These are phyloP conservation scores for Hericium coralloides DNA, from an alignment of 768 basidiomycete species.

Conservation along the genomic window DNA sequence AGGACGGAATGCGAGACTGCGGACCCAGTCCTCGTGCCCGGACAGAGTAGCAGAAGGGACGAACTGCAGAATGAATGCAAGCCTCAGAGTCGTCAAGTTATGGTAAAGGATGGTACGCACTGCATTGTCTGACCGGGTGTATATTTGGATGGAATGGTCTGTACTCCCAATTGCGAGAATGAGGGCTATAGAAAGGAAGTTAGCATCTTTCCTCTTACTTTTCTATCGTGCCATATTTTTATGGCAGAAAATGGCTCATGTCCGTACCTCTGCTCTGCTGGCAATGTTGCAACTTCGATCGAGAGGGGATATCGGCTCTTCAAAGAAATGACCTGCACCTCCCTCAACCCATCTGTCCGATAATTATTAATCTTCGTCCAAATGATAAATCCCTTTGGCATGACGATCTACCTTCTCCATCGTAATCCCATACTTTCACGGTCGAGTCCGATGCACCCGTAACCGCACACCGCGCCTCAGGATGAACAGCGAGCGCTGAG, in stretches of 20 bases:
- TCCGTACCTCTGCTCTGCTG: background rate
- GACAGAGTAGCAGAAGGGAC: conserved; percentile 47
- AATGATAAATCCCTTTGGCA: background rate
- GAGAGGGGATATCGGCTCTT: background rate
- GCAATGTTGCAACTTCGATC: background rate
- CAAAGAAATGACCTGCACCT: background rate
- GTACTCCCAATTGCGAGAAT: conserved; percentile 84
- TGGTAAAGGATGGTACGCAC: conserved; percentile 27
- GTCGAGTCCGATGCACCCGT: conserved; percentile 80
- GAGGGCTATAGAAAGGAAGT: conserved; percentile 30
- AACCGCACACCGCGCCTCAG: conserved; percentile 35
- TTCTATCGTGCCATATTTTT: too few relatives aligned
- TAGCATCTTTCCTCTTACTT: background rate
- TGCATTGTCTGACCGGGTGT: conserved; percentile 50
- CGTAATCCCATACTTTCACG: conserved; percentile 66
- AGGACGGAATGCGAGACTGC: conserved; percentile 59
- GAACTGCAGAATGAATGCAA: conserved; percentile 33
- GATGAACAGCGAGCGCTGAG: conserved; percentile 49
- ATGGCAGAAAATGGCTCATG: background rate
- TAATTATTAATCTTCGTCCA: background rate
- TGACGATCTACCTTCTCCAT: conserved; percentile 23
- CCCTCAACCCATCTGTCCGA: background rate
- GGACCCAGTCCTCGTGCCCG: conserved; percentile 97
- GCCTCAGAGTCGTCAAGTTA: conserved; percentile 1
- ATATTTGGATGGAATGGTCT: conserved; percentile 70